Evolutionary conservation across 2,329 filamentous ascomycete genomes (phyloP).

Genomic region (Chaetomiaceae sp.): DNA sequence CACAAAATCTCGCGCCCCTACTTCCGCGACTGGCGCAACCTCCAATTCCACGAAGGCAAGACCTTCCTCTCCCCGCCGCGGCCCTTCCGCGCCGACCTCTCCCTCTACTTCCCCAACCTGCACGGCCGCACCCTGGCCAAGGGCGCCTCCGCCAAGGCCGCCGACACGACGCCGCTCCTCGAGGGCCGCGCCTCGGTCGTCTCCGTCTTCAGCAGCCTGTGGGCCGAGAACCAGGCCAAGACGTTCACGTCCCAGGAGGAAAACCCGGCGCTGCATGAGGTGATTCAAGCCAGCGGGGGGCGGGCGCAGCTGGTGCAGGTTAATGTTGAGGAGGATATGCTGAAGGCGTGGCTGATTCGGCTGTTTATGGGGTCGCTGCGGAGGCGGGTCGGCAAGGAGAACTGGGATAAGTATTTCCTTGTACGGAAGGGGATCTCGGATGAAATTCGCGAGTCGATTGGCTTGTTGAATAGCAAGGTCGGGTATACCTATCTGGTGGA

Average conservation of each 20-base stretch:
- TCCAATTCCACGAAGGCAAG: conserved; percentile 80
- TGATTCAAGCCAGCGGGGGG: conserved; percentile 48
- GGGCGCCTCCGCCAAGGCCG: conserved; percentile 38
- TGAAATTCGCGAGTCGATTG: conserved; percentile 59
- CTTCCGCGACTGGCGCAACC: conserved; percentile 91
- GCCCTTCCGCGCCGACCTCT: conserved; percentile 76
- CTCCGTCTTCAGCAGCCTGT: conserved; percentile 73
- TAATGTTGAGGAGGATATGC: conserved; percentile 77
- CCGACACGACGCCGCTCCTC: conserved; percentile 72
- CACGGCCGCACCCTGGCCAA: conserved; percentile 71
- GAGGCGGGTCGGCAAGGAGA: conserved; percentile 43
- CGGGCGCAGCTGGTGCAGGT: conserved; percentile 74
- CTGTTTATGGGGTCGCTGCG: conserved; percentile 54
- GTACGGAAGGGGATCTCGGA: conserved; percentile 56
- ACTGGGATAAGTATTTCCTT: conserved; percentile 60
- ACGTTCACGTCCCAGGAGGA: conserved; percentile 62
- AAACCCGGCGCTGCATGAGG: conserved; percentile 66
- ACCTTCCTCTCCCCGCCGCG: conserved; percentile 80
- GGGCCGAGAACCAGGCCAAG: conserved; percentile 77
- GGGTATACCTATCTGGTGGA: conserved; percentile 93
- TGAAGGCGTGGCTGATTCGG: conserved; percentile 58
- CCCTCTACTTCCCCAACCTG: conserved; percentile 92
- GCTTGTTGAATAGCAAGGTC: conserved; percentile 81
- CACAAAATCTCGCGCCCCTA: conserved; percentile 79
- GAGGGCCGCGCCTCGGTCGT: conserved; percentile 73